A percentile compares a stretch with the other conserved stretches of the same genome.
These are phyloP conservation scores for Penicillium polonicum DNA, from an alignment of 2,329 filamentous ascomycete genomes.

Conservation along the genomic window DNA sequence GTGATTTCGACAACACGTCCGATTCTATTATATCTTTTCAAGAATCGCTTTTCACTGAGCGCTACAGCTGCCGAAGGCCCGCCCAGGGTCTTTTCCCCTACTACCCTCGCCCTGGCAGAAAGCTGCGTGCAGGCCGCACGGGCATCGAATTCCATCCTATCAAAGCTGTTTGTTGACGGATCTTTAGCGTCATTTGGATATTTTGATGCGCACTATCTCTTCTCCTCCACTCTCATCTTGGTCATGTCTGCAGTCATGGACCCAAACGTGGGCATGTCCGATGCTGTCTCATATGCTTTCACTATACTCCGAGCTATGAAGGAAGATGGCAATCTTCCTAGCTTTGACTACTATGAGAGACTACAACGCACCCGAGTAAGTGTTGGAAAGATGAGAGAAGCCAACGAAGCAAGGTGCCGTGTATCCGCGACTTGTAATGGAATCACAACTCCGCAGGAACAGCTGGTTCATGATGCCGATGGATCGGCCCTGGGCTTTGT, in stretches of 20 bases:
- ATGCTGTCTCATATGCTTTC: slow-evolving; percentile 20
- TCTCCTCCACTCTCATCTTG: slow-evolving; percentile 25
- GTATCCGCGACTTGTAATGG: background rate
- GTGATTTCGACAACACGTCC: slow-evolving; percentile 29
- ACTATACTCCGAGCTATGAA: slow-evolving; percentile 22
- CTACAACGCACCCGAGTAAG: slow-evolving; percentile 14
- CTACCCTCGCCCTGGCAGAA: slow-evolving; percentile 22
- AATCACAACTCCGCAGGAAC: background rate
- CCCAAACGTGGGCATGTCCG: slow-evolving; percentile 16
- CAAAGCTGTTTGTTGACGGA: slow-evolving; percentile 24
- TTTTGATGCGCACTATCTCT: slow-evolving; percentile 26
- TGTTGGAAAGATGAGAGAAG: slow-evolving; percentile 16
- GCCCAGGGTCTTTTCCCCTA: slow-evolving; percentile 12
- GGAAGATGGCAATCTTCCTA: slow-evolving; percentile 24
- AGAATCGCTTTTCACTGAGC: slow-evolving; percentile 11
- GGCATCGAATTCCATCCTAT: slow-evolving; percentile 22
- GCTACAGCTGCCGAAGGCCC: background rate
- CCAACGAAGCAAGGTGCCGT: background rate
- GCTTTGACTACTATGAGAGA: slow-evolving; percentile 21
- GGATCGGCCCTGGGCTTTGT: background rate
- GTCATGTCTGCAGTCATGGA: slow-evolving; percentile 22
- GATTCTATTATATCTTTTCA: slow-evolving; percentile 31
- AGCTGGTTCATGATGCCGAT: background rate
- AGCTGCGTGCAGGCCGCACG: slow-evolving; percentile 24
- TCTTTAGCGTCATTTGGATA: slow-evolving; percentile 26